Evolutionary conservation across 768 basidiomycete genomes (phyloP).

Genomic region (Kwoniella shandongensis): DNA sequence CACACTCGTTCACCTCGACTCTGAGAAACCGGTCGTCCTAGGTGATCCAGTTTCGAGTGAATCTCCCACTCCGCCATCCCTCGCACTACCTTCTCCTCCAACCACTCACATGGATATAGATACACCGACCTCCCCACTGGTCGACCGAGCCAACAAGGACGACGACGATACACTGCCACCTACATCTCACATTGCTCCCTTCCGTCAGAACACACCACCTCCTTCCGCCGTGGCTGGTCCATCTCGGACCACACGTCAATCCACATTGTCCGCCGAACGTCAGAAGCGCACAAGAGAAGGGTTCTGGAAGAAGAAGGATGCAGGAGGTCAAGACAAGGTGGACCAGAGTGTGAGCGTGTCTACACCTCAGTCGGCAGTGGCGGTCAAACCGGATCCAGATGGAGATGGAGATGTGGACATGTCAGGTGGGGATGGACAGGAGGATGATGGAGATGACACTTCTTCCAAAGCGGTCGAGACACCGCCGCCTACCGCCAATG

Average conservation of each 20-base stretch:
- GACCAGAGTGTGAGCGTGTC: neutral
- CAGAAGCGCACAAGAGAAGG: constrained; percentile 15
- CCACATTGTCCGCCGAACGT: neutral
- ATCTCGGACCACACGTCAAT: constrained; percentile 8
- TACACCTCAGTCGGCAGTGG: neutral
- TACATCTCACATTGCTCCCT: neutral
- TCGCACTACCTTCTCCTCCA: neutral
- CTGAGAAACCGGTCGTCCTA: too few relatives aligned
- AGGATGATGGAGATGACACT: neutral
- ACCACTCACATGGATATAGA: constrained; percentile 10
- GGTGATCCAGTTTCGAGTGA: neutral
- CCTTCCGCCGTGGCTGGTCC: too few relatives aligned
- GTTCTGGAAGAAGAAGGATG: constrained; percentile 24
- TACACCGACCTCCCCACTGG: neutral
- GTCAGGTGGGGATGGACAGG: neutral
- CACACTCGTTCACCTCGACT: neutral
- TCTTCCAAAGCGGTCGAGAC: constrained; percentile 10
- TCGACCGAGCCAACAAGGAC: neutral
- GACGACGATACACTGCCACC: constrained; percentile 10
- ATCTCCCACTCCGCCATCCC: constrained; percentile 1
- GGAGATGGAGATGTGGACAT: constrained; percentile 4
- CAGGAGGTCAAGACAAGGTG: constrained; percentile 4
- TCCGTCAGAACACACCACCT: neutral
- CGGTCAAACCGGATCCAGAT: neutral
- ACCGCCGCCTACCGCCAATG: too few relatives aligned